Evolutionary conservation across 1,284 basidiomycete species (phyloP).

Genomic region (Anthracocystis panici-leucophaei): DNA sequence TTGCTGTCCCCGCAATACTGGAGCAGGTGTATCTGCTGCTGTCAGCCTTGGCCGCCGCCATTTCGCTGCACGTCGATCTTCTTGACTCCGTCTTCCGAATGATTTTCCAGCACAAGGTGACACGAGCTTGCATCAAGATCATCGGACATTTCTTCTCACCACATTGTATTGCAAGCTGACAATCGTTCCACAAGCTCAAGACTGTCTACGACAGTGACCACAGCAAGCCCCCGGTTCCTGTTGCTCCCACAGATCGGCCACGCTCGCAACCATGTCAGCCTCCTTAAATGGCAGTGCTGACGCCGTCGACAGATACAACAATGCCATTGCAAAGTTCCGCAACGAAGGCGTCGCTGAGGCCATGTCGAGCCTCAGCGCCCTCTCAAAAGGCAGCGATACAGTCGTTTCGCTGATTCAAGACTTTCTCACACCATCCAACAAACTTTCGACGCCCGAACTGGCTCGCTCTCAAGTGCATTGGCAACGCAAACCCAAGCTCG

Average conservation of each 20-base stretch:
- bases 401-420: slow-evolving; percentile 28
- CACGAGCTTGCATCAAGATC: slow-evolving; percentile 11
- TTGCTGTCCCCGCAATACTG: background rate
- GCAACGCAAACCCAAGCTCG: slow-evolving; percentile 45
- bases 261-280: slow-evolving; percentile 14
- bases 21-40: background rate
- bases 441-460: slow-evolving; percentile 27
- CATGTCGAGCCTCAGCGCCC: background rate
- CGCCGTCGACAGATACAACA: slow-evolving; percentile 32
- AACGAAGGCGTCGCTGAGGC: background rate
- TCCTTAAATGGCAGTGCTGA: slow-evolving; percentile 1
- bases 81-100: slow-evolving; percentile 15
- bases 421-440: slow-evolving; percentile 31
- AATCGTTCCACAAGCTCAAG: background rate
- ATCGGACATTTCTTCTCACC: background rate
- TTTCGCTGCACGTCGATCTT: slow-evolving; percentile 2
- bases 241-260: background rate
- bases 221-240: no score
- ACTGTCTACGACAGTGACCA: background rate
- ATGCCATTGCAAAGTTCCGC: slow-evolving; percentile 28
- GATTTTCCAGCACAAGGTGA: slow-evolving; percentile 7
- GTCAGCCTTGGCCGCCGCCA: background rate
- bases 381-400: slow-evolving; percentile 10
- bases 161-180: background rate
- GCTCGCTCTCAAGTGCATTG: slow-evolving; percentile 46